A percentile compares a stretch with the other conserved stretches of the same genome.
Evolutionary conservation across 495 filamentous ascomycete species (phyloP).

Genomic region (Aspergillus leporis): DNA sequence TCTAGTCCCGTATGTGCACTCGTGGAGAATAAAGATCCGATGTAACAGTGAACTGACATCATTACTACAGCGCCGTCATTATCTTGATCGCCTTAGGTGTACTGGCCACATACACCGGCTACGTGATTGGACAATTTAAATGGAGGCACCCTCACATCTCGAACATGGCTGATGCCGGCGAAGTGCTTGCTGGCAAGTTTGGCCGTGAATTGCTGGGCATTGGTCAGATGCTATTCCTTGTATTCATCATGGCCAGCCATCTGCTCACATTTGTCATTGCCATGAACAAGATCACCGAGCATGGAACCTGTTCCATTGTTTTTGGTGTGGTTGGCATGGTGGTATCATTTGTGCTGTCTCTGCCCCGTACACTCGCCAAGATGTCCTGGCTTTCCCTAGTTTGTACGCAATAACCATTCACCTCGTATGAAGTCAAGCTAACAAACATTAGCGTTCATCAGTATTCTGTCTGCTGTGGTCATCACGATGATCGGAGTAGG

Average conservation of each 20-base stretch:
- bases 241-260: constrained; percentile 79
- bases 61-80: constrained; percentile 53
- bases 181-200: constrained; percentile 60
- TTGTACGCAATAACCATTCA: constrained; percentile 38
- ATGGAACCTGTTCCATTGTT: constrained; percentile 68
- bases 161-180: constrained; percentile 71
- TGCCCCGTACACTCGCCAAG: constrained; percentile 66
- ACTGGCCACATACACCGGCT: constrained; percentile 75
- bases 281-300: constrained; percentile 65
- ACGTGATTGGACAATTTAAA: constrained; percentile 78
- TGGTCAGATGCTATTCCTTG: constrained; percentile 65
- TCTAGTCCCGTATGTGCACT: constrained; percentile 50
- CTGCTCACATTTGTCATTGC: constrained; percentile 75
- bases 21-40: neutral
- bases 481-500: constrained; percentile 71
- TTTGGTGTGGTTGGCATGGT: constrained; percentile 68
- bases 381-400: constrained; percentile 64
- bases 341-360: constrained; percentile 61
- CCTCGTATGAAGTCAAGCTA: constrained; percentile 2
- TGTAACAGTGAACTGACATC: constrained; percentile 13
- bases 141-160: constrained; percentile 67
- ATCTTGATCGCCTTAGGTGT: constrained; percentile 66
- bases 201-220: constrained; percentile 65
- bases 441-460: constrained; percentile 57
- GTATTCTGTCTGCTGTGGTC: constrained; percentile 67